Conservation (phyloP, 805 yeast species). For the Ogataea pignaliae region DNA sequence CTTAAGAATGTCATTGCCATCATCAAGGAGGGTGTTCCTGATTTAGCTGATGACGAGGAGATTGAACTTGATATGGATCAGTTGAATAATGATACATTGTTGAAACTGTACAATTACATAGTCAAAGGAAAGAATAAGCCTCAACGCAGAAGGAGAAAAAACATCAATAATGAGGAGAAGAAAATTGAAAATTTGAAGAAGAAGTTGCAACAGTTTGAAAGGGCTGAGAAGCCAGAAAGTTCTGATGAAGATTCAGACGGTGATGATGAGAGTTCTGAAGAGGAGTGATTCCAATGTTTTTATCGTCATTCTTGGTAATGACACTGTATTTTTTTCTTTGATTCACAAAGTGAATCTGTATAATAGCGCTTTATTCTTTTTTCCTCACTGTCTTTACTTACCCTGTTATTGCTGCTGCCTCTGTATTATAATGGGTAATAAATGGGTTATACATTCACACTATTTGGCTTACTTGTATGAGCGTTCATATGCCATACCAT, state of each 20-base stretch:
- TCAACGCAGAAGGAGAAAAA: slow-evolving; percentile 39
- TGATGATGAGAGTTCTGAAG: slow-evolving; percentile 48
- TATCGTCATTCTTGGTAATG: neutral
- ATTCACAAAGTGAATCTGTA: slow-evolving; percentile 3
- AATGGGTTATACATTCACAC: no score
- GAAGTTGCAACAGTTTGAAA: slow-evolving; percentile 69
- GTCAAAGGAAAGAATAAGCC: slow-evolving; percentile 41
- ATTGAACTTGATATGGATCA: slow-evolving; percentile 95
- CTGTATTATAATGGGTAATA: no score
- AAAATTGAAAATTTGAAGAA: slow-evolving; percentile 69
- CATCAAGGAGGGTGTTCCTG: slow-evolving; percentile 73
- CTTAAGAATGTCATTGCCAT: slow-evolving; percentile 79
- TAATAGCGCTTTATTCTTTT: neutral
- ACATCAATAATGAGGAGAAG: slow-evolving; percentile 61
- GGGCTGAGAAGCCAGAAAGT: slow-evolving; percentile 52
- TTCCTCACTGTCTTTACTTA: no score
- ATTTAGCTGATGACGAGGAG: slow-evolving; percentile 75
- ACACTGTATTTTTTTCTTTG: slow-evolving; percentile 3
- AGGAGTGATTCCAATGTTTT: slow-evolving; percentile 16
- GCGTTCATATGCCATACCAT: no score
- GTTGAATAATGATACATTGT: slow-evolving; percentile 76
- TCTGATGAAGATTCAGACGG: slow-evolving; percentile 59
- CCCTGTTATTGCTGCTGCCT: no score
- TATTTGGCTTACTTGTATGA: no score
- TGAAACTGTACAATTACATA: slow-evolving; percentile 80